Evolutionary conservation across 768 basidiomycete species (phyloP).

Genomic region (Mycena capillaripes): DNA sequence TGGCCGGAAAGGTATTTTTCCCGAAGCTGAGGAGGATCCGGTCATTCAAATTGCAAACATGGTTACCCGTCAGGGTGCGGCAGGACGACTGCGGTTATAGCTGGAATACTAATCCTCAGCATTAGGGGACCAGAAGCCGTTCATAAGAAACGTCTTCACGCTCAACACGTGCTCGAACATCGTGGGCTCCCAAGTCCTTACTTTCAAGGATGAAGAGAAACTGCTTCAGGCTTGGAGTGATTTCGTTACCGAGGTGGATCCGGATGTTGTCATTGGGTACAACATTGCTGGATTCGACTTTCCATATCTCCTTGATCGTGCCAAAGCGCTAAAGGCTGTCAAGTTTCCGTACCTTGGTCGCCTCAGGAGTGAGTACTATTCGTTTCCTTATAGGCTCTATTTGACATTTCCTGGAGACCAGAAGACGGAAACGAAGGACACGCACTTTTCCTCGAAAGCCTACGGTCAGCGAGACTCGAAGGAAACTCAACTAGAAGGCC

Average conservation of each 20-base stretch:
- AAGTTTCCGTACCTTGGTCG: slow-evolving; percentile 85
- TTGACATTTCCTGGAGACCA: slow-evolving; percentile 60
- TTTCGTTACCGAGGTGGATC: slow-evolving; percentile 91
- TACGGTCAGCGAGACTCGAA: slow-evolving; percentile 98
- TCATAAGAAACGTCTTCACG: slow-evolving; percentile 97
- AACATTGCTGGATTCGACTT: slow-evolving; percentile 96
- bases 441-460: slow-evolving; percentile 98
- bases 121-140: slow-evolving; percentile 90
- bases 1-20: slow-evolving; percentile 97
- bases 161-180: slow-evolving; percentile 95
- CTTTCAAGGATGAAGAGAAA: slow-evolving; percentile 79
- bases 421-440: slow-evolving; percentile 87
- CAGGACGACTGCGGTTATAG: not conserved
- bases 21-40: slow-evolving; percentile 90
- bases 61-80: slow-evolving; percentile 96
- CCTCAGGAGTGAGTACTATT: slow-evolving; percentile 68
- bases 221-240: slow-evolving; percentile 90
- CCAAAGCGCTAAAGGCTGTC: slow-evolving; percentile 79
- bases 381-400: not conserved
- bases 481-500: slow-evolving; percentile 90
- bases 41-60: slow-evolving; percentile 99
- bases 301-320: slow-evolving; percentile 95
- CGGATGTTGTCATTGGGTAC: slow-evolving; percentile 97
- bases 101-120: slow-evolving; percentile 9
- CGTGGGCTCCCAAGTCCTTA: slow-evolving; percentile 96